These are phyloP conservation scores for Rhodotorula graminis DNA, from an alignment of 768 basidiomycete species.

Conservation along the genomic window DNA sequence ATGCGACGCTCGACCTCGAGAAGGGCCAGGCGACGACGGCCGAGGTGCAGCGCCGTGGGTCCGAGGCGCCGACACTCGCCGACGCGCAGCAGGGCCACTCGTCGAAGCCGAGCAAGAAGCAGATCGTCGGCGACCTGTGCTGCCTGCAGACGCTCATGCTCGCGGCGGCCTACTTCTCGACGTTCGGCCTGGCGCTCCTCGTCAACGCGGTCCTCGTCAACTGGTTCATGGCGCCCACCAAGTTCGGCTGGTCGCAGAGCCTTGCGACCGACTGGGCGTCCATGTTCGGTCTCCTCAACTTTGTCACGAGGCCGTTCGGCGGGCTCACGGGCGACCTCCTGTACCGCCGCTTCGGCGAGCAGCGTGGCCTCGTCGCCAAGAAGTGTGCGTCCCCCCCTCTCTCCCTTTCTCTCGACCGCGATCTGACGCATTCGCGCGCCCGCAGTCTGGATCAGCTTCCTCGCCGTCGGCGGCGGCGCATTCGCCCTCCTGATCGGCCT, in stretches of 20 bases:
- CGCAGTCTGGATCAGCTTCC: constrained; percentile 25
- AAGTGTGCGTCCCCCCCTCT: constrained; percentile 51
- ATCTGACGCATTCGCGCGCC: background rate
- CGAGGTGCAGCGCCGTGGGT: constrained; percentile 10
- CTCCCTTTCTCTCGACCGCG: too few species aligned
- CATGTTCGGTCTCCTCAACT: constrained; percentile 53
- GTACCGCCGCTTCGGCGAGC: constrained; percentile 46
- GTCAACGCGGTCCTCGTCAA: constrained; percentile 56
- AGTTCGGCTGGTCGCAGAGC: constrained; percentile 51
- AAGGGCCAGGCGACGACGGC: constrained; percentile 6
- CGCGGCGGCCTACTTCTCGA: constrained; percentile 54
- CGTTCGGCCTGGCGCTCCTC: constrained; percentile 55
- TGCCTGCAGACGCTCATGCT: constrained; percentile 58
- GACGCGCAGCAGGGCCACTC: background rate
- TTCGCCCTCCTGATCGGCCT: constrained; percentile 6
- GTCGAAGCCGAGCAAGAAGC: background rate
- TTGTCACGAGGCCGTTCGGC: constrained; percentile 54
- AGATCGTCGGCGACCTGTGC: constrained; percentile 44
- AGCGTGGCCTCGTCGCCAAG: constrained; percentile 48
- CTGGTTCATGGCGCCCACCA: constrained; percentile 45
- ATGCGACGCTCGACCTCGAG: constrained; percentile 11
- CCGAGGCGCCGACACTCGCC: constrained; percentile 11
- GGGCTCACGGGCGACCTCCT: constrained; percentile 54
- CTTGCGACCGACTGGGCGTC: constrained; percentile 52
- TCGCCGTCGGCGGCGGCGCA: constrained; percentile 33